These are phyloP conservation scores for Anthracocystis panici-leucophaei DNA, from an alignment of 1,284 basidiomycete genomes.

Conservation along the genomic window DNA sequence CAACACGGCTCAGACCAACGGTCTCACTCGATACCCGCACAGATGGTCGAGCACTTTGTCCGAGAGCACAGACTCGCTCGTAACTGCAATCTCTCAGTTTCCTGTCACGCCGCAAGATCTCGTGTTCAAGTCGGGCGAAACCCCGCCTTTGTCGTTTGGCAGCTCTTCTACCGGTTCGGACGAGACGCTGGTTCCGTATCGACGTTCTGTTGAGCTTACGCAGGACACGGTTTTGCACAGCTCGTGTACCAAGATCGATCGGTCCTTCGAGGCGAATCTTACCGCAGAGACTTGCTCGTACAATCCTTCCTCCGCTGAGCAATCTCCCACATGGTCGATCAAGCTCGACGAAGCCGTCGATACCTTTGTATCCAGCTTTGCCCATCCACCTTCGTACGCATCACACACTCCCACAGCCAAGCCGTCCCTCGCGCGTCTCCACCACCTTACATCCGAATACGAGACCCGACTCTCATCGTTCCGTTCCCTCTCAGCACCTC, in stretches of 20 bases:
- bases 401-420: background rate
- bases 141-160: background rate
- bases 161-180: background rate
- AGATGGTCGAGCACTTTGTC: background rate
- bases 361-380: background rate
- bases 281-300: no score
- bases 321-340: no score
- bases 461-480: conserved; percentile 4
- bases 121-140: no score
- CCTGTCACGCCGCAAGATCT: background rate
- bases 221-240: no score
- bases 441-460: conserved; percentile 2
- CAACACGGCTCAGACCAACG: background rate
- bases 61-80: background rate
- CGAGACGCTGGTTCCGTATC: background rate
- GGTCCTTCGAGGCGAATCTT: no score
- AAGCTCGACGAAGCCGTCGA: no score
- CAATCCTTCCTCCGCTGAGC: background rate
- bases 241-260: no score
- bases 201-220: background rate
- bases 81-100: background rate
- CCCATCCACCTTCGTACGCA: background rate
- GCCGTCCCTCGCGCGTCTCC: background rate
- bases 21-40: no score
- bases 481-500: conserved; percentile 2